phyloP scores from a whole-genome alignment of 805 yeast genomes.

The Vanderwaltozyma yarrowii region DNA sequence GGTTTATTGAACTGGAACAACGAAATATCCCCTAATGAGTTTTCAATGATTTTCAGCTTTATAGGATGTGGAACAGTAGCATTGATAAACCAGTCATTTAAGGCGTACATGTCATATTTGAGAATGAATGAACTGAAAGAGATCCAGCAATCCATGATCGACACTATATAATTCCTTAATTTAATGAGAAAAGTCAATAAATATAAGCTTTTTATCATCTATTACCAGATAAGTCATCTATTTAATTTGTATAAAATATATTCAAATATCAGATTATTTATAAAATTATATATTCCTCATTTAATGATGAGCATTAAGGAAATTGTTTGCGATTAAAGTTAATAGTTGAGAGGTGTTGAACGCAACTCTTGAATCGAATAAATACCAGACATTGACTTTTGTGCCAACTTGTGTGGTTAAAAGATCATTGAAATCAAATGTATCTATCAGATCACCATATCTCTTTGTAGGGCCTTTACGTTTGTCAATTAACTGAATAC shows the following conservation, averaged over 20 bases:
- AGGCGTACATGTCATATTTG: slow-evolving; percentile 9
- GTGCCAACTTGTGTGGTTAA: slow-evolving; percentile 64
- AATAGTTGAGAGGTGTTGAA: slow-evolving; percentile 62
- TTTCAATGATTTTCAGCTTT: slow-evolving; percentile 17
- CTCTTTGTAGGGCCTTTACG: slow-evolving; percentile 21
- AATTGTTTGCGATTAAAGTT: slow-evolving; percentile 62
- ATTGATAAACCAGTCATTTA: slow-evolving; percentile 8
- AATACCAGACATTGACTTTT: slow-evolving; percentile 38
- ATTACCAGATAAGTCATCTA: too few relatives aligned
- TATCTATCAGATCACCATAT: slow-evolving; percentile 28
- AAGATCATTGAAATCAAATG: slow-evolving; percentile 60
- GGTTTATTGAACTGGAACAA: slow-evolving; percentile 4
- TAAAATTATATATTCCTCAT: too few relatives aligned
- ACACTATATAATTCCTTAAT: not conserved
- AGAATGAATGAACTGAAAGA: slow-evolving; percentile 15
- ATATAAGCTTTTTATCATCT: too few relatives aligned
- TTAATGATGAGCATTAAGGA: slow-evolving; percentile 21
- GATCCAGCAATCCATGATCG: not conserved
- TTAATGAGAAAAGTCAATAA: too few relatives aligned
- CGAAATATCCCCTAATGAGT: slow-evolving; percentile 13
- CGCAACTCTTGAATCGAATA: slow-evolving; percentile 59
- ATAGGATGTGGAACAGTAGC: slow-evolving; percentile 18
- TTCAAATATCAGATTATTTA: too few relatives aligned
- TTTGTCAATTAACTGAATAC: slow-evolving; percentile 42
- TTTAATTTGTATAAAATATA: too few relatives aligned